Conservation (phyloP, 169 alveolate species). For the Plasmodium yoelii region DNA sequence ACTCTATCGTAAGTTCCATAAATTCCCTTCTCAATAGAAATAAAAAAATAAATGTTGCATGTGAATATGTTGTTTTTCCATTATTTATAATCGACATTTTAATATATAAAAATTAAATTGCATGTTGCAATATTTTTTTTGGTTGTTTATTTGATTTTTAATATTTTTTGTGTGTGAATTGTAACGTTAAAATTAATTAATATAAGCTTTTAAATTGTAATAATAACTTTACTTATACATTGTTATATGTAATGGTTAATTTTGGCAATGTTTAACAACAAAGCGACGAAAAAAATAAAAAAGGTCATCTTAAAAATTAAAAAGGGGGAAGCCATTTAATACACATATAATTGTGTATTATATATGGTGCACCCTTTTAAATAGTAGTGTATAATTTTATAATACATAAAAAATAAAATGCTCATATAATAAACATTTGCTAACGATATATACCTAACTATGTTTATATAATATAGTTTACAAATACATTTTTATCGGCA, state of each 20-base stretch:
- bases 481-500: neutral
- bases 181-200: conserved; percentile 10
- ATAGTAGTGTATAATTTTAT: neutral
- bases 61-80: conserved; percentile 66
- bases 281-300: conserved; percentile 10
- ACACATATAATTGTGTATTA: neutral
- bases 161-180: conserved; percentile 25
- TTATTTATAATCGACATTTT: conserved; percentile 73
- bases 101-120: conserved; percentile 7
- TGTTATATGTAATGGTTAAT: too few species aligned
- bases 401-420: neutral
- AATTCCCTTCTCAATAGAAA: conserved; percentile 24
- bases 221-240: neutral
- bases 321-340: neutral
- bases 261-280: too few species aligned
- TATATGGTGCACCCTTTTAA: neutral
- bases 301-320: neutral
- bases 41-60: conserved; percentile 9
- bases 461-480: too few species aligned
- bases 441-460: too few species aligned
- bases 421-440: too few species aligned
- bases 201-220: conserved; percentile 4
- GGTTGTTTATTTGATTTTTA: conserved; percentile 20
- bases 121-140: neutral
- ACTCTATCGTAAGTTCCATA: conserved; percentile 32